Base-by-base conservation (phyloP, 306 rosid species). In the Glycine tomentella region DNA sequence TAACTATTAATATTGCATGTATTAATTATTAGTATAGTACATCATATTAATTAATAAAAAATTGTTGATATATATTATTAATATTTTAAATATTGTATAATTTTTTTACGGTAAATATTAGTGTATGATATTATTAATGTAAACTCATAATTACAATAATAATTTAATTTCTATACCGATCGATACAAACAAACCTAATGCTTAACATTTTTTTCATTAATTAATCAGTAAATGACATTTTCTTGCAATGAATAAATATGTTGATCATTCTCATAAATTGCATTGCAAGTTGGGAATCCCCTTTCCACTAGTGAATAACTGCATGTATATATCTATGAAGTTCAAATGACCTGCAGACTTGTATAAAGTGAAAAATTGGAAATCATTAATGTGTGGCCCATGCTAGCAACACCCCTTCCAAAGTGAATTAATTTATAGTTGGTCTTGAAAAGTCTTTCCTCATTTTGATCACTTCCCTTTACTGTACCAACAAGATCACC, bases 351-450 rank as follows among this genome's bases (percentile, higher is more conserved):
- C 9, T 61, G 44, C 44, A 61, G 44, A 31, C 40, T 59, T 59
- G 11, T 34, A 64, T 13, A 65, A 65, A 65, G 49, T 38, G 13
- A 65, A 65, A 38, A 65, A 36, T 7, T 38, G 25, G 50, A 65
- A 65, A 38, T 38, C 6, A 65, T 38, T 3, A 65, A 36, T 38
- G 70, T n/a, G 46, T 63, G 69, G 69, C 46, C 69, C 69, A 34
- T 63, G 69, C 9, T 63, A 33, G 68, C 44, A 58, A 20, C 36
- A 58, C 8, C 66, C 14, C 7, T 61, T 34, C 46, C 69, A 34
- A 36, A 63, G 45, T 33, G 69, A 34, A 34, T 34, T 34, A 34
- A 63, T 63, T 14, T 33, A 15, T 33, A 63, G 31, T 25, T 25
- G 31, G 31, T 25, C 31, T 25, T 25, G 31, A 25, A 25, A 63